Evolutionary conservation across 306 rosid genomes (phyloP).

Genomic region (Lathyrus tuberosus): DNA sequence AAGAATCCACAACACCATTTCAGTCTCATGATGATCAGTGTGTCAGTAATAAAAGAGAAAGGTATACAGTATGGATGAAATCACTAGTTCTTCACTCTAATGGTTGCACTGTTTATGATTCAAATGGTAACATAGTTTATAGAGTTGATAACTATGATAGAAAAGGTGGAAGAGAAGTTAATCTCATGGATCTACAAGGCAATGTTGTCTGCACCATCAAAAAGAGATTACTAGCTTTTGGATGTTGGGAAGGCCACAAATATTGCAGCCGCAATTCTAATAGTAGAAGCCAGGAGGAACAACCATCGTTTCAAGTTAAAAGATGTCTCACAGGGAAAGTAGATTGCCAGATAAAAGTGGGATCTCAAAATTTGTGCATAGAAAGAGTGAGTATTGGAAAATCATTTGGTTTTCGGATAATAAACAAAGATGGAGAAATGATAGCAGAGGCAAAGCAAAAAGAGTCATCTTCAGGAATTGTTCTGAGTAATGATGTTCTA

Average conservation of each 20-base stretch:
- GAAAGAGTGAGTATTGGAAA: conserved; percentile 48
- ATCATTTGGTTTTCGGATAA: conserved; percentile 54
- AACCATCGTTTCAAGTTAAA: conserved; percentile 66
- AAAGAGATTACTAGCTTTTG: conserved; percentile 60
- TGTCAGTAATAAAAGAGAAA: conserved; percentile 48
- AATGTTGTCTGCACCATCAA: conserved; percentile 60
- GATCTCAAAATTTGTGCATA: conserved; percentile 54
- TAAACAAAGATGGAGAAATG: conserved; percentile 49
- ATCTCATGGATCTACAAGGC: conserved; percentile 85
- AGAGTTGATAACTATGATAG: conserved; percentile 82
- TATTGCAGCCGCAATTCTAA: conserved; percentile 26
- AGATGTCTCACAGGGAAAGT: conserved; percentile 51
- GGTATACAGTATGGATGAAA: conserved; percentile 88
- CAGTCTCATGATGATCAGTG: background rate
- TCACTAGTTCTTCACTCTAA: conserved; percentile 76
- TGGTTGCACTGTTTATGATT: conserved; percentile 83
- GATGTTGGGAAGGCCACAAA: conserved; percentile 77
- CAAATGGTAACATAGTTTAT: conserved; percentile 72
- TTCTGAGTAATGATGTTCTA: conserved; percentile 70
- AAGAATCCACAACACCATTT: conserved; percentile 23
- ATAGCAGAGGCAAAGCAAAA: conserved; percentile 87
- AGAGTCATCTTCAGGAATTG: conserved; percentile 51
- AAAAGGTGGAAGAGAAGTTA: conserved; percentile 68
- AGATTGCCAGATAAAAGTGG: conserved; percentile 61
- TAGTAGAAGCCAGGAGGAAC: conserved; percentile 30